Evolutionary conservation across 176 grass and related monocot genomes (phyloP).

Genomic region (Dactylis glomerata): DNA sequence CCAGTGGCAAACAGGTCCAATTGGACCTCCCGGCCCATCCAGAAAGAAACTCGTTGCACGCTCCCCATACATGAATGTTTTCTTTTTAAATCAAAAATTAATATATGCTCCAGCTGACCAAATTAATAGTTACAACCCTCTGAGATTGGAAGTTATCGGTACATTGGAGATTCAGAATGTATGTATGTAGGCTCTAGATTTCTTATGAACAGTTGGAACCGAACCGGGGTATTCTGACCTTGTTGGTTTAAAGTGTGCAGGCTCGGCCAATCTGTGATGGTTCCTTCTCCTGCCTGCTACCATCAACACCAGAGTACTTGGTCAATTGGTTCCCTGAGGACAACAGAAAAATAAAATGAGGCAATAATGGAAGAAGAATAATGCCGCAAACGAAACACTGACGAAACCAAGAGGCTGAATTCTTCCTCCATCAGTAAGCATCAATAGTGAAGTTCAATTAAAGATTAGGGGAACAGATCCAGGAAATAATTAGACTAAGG

Average conservation of each 20-base stretch:
- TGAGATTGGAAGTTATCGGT: not conserved
- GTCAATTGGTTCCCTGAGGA: not conserved
- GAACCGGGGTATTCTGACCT: not conserved
- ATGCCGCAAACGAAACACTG: not conserved
- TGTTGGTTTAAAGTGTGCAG: not conserved
- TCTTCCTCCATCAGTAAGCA: not conserved
- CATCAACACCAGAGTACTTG: not conserved
- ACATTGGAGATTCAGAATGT: not conserved
- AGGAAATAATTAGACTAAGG: not conserved
- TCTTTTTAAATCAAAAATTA: not conserved
- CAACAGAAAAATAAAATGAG: not conserved
- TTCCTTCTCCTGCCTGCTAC: not conserved
- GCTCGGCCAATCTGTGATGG: not conserved
- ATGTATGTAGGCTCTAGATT: not conserved
- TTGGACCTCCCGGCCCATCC: not conserved
- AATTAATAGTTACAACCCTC: not conserved
- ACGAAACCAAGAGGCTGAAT: not conserved
- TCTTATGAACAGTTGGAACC: not conserved
- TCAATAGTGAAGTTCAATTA: not conserved
- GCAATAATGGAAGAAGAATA: not conserved
- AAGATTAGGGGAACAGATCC: not conserved
- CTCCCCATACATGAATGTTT: not conserved
- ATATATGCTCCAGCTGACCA: not conserved
- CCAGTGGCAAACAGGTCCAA: not conserved
- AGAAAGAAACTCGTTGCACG: not conserved